Conservation (phyloP, 2,329 filamentous ascomycete species). For the Ophiostoma himal-ulmi region DNA sequence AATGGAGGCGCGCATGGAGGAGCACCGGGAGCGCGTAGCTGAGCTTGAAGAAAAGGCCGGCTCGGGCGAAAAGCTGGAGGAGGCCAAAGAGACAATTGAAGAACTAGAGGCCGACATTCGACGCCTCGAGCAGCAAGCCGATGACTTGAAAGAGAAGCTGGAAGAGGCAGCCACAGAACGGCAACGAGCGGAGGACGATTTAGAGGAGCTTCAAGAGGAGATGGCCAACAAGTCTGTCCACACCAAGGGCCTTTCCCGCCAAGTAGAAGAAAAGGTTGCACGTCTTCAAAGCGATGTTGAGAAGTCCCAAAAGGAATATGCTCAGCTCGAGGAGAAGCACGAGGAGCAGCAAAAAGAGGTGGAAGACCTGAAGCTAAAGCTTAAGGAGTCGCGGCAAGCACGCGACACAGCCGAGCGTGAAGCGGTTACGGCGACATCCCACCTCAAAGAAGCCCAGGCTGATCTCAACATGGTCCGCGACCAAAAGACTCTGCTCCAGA, state of each 20-base stretch:
- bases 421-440: constrained; percentile 40
- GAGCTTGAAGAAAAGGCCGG: constrained; percentile 55
- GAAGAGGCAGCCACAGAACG: constrained; percentile 50
- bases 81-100: constrained; percentile 53
- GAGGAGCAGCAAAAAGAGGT: constrained; percentile 43
- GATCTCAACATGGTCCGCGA: constrained; percentile 54
- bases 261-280: constrained; percentile 64
- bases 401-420: constrained; percentile 38
- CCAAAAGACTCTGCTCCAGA: constrained; percentile 65
- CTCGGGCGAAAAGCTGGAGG: constrained; percentile 47
- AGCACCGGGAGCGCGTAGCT: constrained; percentile 44
- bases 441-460: constrained; percentile 51
- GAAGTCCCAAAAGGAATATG: constrained; percentile 44
- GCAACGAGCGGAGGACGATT: constrained; percentile 52
- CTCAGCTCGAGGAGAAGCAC: constrained; percentile 48
- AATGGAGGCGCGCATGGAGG: constrained; percentile 54
- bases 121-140: constrained; percentile 48
- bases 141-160: constrained; percentile 50
- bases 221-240: constrained; percentile 73
- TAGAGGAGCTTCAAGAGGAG: constrained; percentile 66
- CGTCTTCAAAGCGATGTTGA: constrained; percentile 63
- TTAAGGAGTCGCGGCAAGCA: constrained; percentile 42
- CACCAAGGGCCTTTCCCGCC: constrained; percentile 66
- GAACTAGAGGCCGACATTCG: constrained; percentile 52
- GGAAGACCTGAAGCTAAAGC: constrained; percentile 40